These are phyloP conservation scores for Pichia ethanolica DNA, from an alignment of 805 yeast species.

Conservation along the genomic window DNA sequence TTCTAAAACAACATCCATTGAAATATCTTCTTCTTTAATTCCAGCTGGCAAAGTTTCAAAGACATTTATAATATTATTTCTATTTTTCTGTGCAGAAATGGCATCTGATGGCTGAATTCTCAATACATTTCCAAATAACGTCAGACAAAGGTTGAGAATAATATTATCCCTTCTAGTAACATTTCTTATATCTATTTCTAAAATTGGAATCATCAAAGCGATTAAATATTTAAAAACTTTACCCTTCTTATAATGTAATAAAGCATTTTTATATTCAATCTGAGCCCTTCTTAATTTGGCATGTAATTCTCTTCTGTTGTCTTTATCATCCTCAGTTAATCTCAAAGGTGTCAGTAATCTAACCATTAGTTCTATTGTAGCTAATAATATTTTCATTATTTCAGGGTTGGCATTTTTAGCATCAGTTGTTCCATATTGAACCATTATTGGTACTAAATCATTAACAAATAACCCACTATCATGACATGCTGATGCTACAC, in stretches of 20 bases:
- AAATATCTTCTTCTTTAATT: constrained; percentile 58
- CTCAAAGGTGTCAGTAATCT: constrained; percentile 82
- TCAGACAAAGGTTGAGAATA: constrained; percentile 62
- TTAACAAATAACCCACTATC: constrained; percentile 65
- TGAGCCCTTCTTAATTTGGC: constrained; percentile 62
- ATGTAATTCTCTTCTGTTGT: constrained; percentile 52
- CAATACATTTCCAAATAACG: constrained; percentile 70
- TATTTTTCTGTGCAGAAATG: constrained; percentile 25
- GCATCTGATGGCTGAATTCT: constrained; percentile 66
- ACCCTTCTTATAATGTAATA: constrained; percentile 53
- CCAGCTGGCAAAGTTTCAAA: constrained; percentile 46
- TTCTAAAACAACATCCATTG: constrained; percentile 47
- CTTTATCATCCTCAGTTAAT: constrained; percentile 44
- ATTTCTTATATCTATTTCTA: constrained; percentile 42
- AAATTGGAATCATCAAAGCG: constrained; percentile 56
- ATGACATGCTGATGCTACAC: constrained; percentile 83
- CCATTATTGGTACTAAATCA: constrained; percentile 68
- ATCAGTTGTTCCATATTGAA: constrained; percentile 32
- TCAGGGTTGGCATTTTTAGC: constrained; percentile 27
- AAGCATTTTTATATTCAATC: constrained; percentile 58
- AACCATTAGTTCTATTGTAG: constrained; percentile 73
- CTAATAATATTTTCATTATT: constrained; percentile 46
- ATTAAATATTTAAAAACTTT: constrained; percentile 60
- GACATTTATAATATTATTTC: constrained; percentile 19
- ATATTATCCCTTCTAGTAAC: constrained; percentile 67